Evolutionary conservation across 2,329 filamentous ascomycete genomes (phyloP), one percentile per base, ranked within the genome.

Genomic region (Claviceps arundinis): DNA sequence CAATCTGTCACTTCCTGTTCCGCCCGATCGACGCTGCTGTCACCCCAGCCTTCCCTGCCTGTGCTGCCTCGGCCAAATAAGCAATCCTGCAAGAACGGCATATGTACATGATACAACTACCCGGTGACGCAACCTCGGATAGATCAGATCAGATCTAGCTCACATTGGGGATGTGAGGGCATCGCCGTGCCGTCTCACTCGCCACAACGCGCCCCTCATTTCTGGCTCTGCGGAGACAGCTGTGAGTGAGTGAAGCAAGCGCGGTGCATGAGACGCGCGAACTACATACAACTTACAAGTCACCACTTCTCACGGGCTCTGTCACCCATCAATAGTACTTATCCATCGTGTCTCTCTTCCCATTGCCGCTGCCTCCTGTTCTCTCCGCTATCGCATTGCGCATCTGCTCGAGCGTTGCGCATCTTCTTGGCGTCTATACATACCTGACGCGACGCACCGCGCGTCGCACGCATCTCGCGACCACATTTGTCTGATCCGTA

Each of bases 121-220:
- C 37, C 24, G 24, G 47, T 48, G 16, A 30, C 41, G 47, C 42
- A 22, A 37, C 41, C 37, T 30, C 24, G 26, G 16, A 30, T 42
- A 41, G 37, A 47, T 41, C 40, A 19, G 34, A 44, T 30, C 51
- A 37, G 47, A 52, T 49, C 50, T 52, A 40, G 47, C 34, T 46
- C 34, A 43, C 9, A 22, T 47, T 46, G 46, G 46, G 37, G 37
- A 43, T 24, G 22, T 47, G 51, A 52, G 48, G 47, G 41, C 51
- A 52, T 47, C 47, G 42, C 26, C 37, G 51, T 52, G 51, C 51
- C 51, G 17, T 52, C 41, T 47, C n/a, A 26, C 37, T 37, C 14
- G 22, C 30, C 22, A 37, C 41, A 50, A 34, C 51, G 50, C 43
- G 43, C 48, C 48, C 46, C 43, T 44, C 37, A 38, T 22, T 37